Evolutionary conservation across 2,329 filamentous ascomycete genomes (phyloP), one percentile per base, ranked within the genome.

Genomic region (Fusarium denticulatum): DNA sequence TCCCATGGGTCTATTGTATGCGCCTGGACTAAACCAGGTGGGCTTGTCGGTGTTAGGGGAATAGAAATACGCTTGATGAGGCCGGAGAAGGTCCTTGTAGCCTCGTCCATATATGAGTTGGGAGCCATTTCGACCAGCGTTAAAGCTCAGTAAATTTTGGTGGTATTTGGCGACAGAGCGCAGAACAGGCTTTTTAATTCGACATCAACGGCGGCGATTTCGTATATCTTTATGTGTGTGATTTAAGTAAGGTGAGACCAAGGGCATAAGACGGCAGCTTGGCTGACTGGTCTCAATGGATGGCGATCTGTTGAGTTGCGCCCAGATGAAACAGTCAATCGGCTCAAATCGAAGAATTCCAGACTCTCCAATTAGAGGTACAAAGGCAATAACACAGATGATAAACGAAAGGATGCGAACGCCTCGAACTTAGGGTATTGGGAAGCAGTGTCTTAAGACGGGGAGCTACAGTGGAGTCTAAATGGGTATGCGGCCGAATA

Each of bases 1-100:
- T 82, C 88, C 92, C 93, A 98, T 30, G 95, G 94, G 81, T 98
- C 95, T 64, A 91, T 84, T 3, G 87, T 89, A 71, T 90, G 82
- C 26, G 90, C 90, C 80, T 92, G 88, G 47, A 91, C 83, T 37
- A 92, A 83, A 20, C 90, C 90, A 2, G 90, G 85, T 3, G 89
- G 89, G 69, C 89, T 91, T 36, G 86, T 87, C 5, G 89, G 81
- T 26, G 88, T 90, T 59, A 90, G 82, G 6, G 89, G 89, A 67
- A 92, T 91, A 53, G 85, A 78, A 78, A 92, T 90, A 67, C 90
- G 88, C 76, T 87, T 89, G 56, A 81, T 80, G 37, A 90, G 81
- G 18, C 82, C 76, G 14, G 80, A 80, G 32, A 86, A 63, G 22
- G 79, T 78, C 42, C 71, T 76, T 39, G 82, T 76, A 40, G 82